Conservation (phyloP, 768 basidiomycete genomes). For the Kwoniella heveanensis region DNA sequence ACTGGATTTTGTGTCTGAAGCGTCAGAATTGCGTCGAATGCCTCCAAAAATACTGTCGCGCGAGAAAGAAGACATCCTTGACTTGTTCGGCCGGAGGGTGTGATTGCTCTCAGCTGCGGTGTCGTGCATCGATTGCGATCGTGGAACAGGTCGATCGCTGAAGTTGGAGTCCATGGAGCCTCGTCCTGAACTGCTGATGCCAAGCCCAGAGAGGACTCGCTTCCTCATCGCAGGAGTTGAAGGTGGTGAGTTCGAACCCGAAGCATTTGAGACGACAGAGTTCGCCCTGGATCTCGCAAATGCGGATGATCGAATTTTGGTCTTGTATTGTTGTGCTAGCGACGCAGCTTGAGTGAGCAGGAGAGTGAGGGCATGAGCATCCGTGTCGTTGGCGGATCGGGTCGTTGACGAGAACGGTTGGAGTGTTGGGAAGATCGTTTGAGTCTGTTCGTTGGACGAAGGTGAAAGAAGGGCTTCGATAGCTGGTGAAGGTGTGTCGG, state of each 20-base stretch:
- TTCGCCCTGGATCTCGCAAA: conserved; percentile 4
- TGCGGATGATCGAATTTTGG: conserved; percentile 1
- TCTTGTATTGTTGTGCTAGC: conserved; percentile 19
- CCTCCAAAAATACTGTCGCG: conserved; percentile 26
- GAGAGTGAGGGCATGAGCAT: conserved; percentile 22
- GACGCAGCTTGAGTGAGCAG: conserved; percentile 29
- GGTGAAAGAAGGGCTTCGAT: conserved; percentile 32
- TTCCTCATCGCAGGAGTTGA: conserved; percentile 13
- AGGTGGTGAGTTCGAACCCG: conserved; percentile 8
- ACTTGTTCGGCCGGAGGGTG: conserved; percentile 6
- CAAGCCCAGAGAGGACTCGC: conserved; percentile 13
- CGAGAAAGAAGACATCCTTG: conserved; percentile 5
- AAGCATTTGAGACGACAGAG: conserved; percentile 12
- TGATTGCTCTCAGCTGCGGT: neutral
- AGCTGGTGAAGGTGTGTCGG: conserved; percentile 19
- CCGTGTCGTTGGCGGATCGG: conserved; percentile 1
- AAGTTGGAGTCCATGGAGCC: conserved; percentile 12
- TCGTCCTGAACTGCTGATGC: conserved; percentile 1
- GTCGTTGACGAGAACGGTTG: conserved; percentile 24
- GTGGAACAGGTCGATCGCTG: conserved; percentile 4
- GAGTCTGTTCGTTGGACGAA: conserved; percentile 2
- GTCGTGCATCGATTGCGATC: conserved; percentile 7
- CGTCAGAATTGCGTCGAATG: conserved; percentile 4
- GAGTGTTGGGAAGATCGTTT: conserved; percentile 29
- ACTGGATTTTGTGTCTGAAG: neutral